These are phyloP conservation scores for Verticillium zaregamsianum DNA, from an alignment of 2,329 filamentous ascomycete genomes.

Conservation along the genomic window DNA sequence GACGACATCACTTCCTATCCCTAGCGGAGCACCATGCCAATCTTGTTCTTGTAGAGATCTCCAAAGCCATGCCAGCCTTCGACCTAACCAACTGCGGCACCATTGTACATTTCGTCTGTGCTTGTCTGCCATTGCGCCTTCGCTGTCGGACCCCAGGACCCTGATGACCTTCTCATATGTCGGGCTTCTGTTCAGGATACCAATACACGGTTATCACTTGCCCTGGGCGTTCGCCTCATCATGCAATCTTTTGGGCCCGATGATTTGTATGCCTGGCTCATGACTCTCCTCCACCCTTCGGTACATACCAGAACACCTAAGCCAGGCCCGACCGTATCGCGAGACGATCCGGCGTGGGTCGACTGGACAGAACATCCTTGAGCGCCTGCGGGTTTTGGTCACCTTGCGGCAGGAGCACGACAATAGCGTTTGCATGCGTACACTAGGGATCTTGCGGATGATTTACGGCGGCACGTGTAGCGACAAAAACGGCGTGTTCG, in stretches of 20 bases:
- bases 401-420: neutral
- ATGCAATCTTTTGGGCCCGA: too few species aligned
- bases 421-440: too few species aligned
- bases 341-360: neutral
- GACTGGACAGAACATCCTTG: conserved; percentile 10
- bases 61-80: conserved; percentile 17
- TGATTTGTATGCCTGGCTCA: too few species aligned
- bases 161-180: conserved; percentile 23
- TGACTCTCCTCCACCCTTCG: neutral
- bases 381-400: conserved; percentile 8
- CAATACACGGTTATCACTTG: conserved; percentile 1
- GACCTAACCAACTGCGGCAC: conserved; percentile 22
- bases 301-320: neutral
- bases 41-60: conserved; percentile 15
- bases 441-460: too few species aligned
- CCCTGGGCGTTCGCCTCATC: neutral
- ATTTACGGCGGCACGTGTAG: neutral
- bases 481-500: conserved; percentile 1
- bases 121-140: conserved; percentile 24
- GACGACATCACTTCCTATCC: too few species aligned
- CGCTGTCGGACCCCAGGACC: conserved; percentile 21
- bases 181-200: conserved; percentile 11
- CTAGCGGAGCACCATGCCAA: too few species aligned
- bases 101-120: conserved; percentile 20
- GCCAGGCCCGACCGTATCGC: neutral